Conservation (phyloP, 1,284 basidiomycete species). For the Phellinidium pouzarii region DNA sequence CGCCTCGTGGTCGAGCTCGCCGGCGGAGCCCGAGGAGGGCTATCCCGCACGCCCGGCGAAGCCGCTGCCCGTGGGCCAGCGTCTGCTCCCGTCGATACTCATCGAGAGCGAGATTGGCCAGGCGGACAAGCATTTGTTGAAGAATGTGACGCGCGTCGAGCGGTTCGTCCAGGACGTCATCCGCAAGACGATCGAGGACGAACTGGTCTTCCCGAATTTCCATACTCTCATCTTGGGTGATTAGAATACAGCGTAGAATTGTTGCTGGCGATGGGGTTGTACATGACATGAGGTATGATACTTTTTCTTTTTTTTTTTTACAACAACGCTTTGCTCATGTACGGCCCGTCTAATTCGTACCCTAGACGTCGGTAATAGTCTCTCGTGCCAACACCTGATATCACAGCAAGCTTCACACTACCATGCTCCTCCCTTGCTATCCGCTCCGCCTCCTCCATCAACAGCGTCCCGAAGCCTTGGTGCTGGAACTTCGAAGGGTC, state of each 20-base stretch:
- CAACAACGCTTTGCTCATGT: conserved; percentile 82
- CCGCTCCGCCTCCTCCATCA: conserved; percentile 99
- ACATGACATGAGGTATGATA: background rate
- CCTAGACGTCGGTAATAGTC: conserved; percentile 93
- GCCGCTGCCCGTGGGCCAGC: conserved; percentile 71
- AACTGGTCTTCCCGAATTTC: conserved; percentile 91
- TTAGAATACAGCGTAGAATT: background rate
- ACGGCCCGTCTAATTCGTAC: conserved; percentile 93
- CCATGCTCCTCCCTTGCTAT: conserved; percentile 99
- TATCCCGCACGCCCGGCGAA: conserved; percentile 38
- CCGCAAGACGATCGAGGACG: conserved; percentile 89
- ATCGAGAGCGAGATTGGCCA: conserved; percentile 98
- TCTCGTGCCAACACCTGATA: conserved; percentile 93
- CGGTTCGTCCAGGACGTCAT: conserved; percentile 93
- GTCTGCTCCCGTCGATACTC: conserved; percentile 83
- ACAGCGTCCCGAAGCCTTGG: conserved; percentile 93
- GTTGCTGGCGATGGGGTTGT: background rate
- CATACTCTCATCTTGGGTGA: conserved; percentile 72
- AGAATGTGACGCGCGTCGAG: conserved; percentile 96
- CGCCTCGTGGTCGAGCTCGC: conserved; percentile 25
- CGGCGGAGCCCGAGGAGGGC: conserved; percentile 37
- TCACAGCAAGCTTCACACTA: conserved; percentile 90
- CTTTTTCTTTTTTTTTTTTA: too few species aligned
- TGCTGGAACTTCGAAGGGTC: conserved; percentile 99
- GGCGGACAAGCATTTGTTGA: conserved; percentile 90